Evolutionary conservation across 2,329 filamentous ascomycete species (phyloP).

Genomic region (Fusarium nurragi): DNA sequence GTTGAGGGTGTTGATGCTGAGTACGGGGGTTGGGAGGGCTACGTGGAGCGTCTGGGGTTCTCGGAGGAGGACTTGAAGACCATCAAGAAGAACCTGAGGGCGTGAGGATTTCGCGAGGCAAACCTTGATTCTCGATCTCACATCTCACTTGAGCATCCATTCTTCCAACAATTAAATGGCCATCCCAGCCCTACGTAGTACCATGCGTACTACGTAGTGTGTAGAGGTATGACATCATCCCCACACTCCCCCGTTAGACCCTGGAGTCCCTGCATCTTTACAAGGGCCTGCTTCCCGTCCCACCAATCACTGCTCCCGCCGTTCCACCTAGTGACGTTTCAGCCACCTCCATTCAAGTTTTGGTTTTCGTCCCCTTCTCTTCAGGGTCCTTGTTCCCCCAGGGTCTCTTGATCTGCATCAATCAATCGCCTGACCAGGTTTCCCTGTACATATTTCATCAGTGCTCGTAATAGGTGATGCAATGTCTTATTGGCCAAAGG

Average conservation of each 20-base stretch:
- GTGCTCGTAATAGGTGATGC: constrained; percentile 33
- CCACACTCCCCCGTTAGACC: constrained; percentile 21
- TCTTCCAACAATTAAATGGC: not conserved
- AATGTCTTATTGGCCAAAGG: constrained; percentile 18
- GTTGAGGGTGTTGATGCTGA: constrained; percentile 53
- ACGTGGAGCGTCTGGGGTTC: constrained; percentile 59
- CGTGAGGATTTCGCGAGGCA: too few species aligned
- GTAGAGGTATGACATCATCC: constrained; percentile 40
- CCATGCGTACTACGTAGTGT: too few species aligned
- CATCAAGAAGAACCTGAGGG: constrained; percentile 58
- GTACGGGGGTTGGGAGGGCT: constrained; percentile 61
- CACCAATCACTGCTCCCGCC: constrained; percentile 28
- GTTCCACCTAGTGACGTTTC: constrained; percentile 36
- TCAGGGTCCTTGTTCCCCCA: constrained; percentile 8
- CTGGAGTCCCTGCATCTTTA: constrained; percentile 37
- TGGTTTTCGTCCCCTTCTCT: not conserved
- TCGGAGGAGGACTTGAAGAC: constrained; percentile 55
- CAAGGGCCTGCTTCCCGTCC: not conserved
- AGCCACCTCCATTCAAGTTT: constrained; percentile 30
- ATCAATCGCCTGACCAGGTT: constrained; percentile 5
- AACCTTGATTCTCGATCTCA: not conserved
- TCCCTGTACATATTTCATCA: constrained; percentile 30
- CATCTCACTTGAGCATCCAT: not conserved
- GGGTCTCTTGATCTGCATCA: constrained; percentile 12
- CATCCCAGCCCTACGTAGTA: not conserved